Conservation (phyloP, 768 basidiomycete species). For the Austroboletus festivus region DNA sequence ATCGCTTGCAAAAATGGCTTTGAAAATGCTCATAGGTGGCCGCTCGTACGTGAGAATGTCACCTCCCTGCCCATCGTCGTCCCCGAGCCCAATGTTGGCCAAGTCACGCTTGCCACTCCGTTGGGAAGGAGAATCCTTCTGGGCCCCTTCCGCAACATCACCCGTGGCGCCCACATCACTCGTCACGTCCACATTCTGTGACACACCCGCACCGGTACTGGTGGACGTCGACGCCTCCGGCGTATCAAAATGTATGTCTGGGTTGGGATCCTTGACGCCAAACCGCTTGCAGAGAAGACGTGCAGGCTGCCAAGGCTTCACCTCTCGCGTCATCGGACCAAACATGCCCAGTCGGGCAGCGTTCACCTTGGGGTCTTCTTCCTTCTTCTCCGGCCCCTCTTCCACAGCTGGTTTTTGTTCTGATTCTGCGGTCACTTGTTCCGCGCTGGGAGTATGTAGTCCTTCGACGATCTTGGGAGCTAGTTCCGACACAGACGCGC, state of each 20-base stretch:
- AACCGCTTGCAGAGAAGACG: conserved; percentile 89
- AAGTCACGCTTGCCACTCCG: conserved; percentile 54
- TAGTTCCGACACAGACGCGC: conserved; percentile 66
- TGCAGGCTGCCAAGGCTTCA: conserved; percentile 75
- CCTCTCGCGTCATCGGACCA: conserved; percentile 79
- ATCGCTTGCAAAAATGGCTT: conserved; percentile 95
- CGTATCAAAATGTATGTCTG: conserved; percentile 41
- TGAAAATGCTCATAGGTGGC: conserved; percentile 91
- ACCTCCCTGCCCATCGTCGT: conserved; percentile 84
- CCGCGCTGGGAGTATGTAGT: conserved; percentile 54
- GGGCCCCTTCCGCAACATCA: background rate
- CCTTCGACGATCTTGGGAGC: conserved; percentile 66
- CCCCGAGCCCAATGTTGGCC: conserved; percentile 84
- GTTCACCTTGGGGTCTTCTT: conserved; percentile 71
- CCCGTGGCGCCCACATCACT: background rate
- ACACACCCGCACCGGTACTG: conserved; percentile 11
- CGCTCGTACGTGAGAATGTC: conserved; percentile 87
- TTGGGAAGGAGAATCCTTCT: background rate
- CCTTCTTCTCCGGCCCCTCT: conserved; percentile 42
- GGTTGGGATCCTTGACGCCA: conserved; percentile 84
- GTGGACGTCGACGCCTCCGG: conserved; percentile 24
- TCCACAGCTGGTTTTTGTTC: conserved; percentile 41
- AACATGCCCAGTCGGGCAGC: conserved; percentile 90
- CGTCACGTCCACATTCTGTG: conserved; percentile 5
- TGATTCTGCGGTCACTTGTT: conserved; percentile 35